Conservation (phyloP, 2,329 filamentous ascomycete species). For the Capronia coronata region DNA sequence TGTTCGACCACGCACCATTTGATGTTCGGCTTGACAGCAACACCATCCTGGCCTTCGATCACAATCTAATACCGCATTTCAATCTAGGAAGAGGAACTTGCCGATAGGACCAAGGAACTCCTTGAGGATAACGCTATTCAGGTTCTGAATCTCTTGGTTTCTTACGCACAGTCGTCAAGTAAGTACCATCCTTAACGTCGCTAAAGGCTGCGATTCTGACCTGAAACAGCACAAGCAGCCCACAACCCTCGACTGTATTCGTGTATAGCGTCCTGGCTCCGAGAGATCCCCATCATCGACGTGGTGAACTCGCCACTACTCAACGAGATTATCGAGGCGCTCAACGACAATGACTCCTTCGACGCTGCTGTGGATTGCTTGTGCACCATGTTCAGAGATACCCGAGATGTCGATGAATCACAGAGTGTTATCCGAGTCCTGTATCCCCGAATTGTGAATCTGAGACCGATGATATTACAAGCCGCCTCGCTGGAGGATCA, state of each 20-base stretch:
- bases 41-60: constrained; percentile 36
- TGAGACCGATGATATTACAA: constrained; percentile 69
- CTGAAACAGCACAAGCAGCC: constrained; percentile 58
- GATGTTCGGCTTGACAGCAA: constrained; percentile 41
- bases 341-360: constrained; percentile 70
- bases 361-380: constrained; percentile 87
- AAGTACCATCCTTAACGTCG: constrained; percentile 35
- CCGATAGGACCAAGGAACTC: constrained; percentile 75
- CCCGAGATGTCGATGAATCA: constrained; percentile 86
- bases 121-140: constrained; percentile 83
- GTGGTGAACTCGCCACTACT: constrained; percentile 82
- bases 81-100: constrained; percentile 87
- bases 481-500: constrained; percentile 73
- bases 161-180: constrained; percentile 89
- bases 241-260: constrained; percentile 87
- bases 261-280: constrained; percentile 93
- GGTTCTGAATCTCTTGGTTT: constrained; percentile 78
- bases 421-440: constrained; percentile 73
- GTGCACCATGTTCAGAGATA: constrained; percentile 86
- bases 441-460: constrained; percentile 69
- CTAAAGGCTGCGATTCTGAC: constrained; percentile 22
- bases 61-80: constrained; percentile 46
- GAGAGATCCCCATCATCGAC: constrained; percentile 77
- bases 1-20: constrained; percentile 56
- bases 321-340: constrained; percentile 68